Evolutionary conservation across 768 basidiomycete species (phyloP).

Genomic region (Ephemerocybe angulata): DNA sequence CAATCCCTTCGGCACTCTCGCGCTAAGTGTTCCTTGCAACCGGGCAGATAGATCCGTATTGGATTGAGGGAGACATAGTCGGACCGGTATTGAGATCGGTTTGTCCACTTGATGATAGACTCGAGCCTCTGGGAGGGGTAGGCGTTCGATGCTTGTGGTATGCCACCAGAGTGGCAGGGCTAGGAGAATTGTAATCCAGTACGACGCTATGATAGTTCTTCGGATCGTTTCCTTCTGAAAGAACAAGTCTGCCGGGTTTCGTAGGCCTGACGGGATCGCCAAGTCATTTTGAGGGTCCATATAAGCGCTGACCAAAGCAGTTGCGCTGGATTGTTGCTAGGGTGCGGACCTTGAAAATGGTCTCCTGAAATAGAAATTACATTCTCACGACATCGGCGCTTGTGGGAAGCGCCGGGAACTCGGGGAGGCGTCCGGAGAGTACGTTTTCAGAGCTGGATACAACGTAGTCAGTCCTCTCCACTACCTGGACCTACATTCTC

Average conservation of each 20-base stretch:
- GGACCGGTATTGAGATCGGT: conserved; percentile 45
- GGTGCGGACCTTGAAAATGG: too few relatives aligned
- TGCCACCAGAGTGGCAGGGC: conserved; percentile 92
- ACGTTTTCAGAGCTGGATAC: too few relatives aligned
- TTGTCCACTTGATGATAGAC: conserved; percentile 51
- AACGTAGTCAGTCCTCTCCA: too few relatives aligned
- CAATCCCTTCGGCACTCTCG: conserved; percentile 2
- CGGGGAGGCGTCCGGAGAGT: too few relatives aligned
- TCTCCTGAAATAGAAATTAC: too few relatives aligned
- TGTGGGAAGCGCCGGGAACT: too few relatives aligned
- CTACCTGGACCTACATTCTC: too few relatives aligned
- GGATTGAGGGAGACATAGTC: conserved; percentile 28
- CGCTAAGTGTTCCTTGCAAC: conserved; percentile 22
- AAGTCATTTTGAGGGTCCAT: too few relatives aligned
- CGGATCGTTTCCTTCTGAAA: conserved; percentile 51
- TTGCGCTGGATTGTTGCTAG: too few relatives aligned
- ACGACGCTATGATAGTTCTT: conserved; percentile 63
- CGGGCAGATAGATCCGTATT: conserved; percentile 8
- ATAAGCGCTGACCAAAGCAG: too few relatives aligned
- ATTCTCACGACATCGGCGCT: too few relatives aligned
- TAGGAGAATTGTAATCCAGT: conserved; percentile 74
- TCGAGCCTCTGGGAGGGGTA: conserved; percentile 61
- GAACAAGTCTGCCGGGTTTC: conserved; percentile 16
- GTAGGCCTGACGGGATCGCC: neutral
- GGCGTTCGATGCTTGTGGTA: conserved; percentile 84